Percentiles rank a stretch among this genome's conserved stretches.
These are phyloP conservation scores for button mushroom (Agaricus bisporus) DNA, from an alignment of 768 basidiomycete species.

Conservation along the genomic window DNA sequence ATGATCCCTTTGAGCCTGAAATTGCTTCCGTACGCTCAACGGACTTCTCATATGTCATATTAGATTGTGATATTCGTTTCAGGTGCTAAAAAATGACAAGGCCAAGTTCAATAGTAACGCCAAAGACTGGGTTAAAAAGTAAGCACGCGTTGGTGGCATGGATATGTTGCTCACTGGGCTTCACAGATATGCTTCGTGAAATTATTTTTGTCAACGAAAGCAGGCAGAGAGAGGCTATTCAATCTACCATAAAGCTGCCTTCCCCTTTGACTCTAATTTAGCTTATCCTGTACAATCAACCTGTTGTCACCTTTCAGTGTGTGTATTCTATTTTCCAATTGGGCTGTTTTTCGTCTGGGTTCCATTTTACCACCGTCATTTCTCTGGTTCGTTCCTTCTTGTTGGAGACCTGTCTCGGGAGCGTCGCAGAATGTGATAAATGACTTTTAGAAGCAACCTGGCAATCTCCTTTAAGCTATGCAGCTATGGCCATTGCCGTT, in stretches of 20 bases:
- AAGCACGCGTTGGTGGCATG: slow-evolving; percentile 18
- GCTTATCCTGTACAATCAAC: background rate
- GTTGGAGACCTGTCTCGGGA: background rate
- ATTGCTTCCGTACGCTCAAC: slow-evolving; percentile 66
- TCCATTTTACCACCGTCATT: background rate
- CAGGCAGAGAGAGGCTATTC: background rate
- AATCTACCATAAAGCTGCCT: background rate
- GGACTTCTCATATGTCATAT: background rate
- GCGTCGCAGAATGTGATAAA: background rate
- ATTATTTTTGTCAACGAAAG: background rate
- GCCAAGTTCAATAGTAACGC: slow-evolving; percentile 68
- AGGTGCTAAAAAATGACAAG: slow-evolving; percentile 77
- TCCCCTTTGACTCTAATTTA: background rate
- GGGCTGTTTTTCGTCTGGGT: background rate
- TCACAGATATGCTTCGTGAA: slow-evolving; percentile 7
- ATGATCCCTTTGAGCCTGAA: slow-evolving; percentile 86
- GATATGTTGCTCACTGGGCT: background rate
- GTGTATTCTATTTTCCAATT: background rate
- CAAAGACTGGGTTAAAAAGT: slow-evolving; percentile 87
- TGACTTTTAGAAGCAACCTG: background rate
- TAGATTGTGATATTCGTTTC: background rate
- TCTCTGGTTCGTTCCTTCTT: background rate
- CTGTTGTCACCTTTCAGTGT: background rate
- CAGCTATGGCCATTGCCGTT: background rate
- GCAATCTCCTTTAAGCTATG: background rate